Evolutionary conservation across 768 basidiomycete genomes (phyloP).

Genomic region (Tylopilus subfusipes): DNA sequence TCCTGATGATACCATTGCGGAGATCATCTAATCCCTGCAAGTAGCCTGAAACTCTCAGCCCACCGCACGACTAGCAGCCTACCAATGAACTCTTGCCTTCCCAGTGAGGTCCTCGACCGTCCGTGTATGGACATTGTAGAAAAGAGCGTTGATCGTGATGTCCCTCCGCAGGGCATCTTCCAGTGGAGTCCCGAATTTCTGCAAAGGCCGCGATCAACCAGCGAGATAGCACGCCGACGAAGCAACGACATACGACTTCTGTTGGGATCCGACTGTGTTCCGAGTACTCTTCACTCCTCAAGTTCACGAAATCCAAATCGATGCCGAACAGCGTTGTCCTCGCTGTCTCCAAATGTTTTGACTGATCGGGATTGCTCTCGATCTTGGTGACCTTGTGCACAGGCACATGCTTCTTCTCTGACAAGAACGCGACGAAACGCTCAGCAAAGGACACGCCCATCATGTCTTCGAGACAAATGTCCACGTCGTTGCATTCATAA

Average conservation of each 20-base stretch:
- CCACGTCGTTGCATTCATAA: constrained; percentile 83
- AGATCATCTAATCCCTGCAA: constrained; percentile 82
- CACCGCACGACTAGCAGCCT: not conserved
- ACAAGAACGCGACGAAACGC: constrained; percentile 59
- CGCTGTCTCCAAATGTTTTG: constrained; percentile 96
- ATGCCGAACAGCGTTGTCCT: constrained; percentile 74
- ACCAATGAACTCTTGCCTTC: constrained; percentile 45
- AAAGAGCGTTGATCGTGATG: constrained; percentile 92
- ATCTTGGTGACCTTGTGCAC: constrained; percentile 69
- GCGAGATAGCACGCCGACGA: not conserved
- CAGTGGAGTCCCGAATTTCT: constrained; percentile 90
- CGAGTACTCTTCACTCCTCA: constrained; percentile 90
- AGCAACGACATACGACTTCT: constrained; percentile 58
- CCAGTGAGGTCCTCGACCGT: constrained; percentile 83
- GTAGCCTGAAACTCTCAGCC: constrained; percentile 7
- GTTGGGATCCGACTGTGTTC: constrained; percentile 86
- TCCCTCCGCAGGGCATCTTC: constrained; percentile 91
- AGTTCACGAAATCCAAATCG: constrained; percentile 91
- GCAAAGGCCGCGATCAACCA: constrained; percentile 2
- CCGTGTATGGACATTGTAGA: constrained; percentile 90
- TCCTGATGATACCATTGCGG: constrained; percentile 72
- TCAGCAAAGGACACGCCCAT: constrained; percentile 90
- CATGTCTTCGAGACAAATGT: constrained; percentile 84
- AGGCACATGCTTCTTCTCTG: constrained; percentile 29
- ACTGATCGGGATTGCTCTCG: constrained; percentile 93